phyloP scores from a whole-genome alignment of 305 asterid genomes.

The Fraxinus albicans region DNA sequence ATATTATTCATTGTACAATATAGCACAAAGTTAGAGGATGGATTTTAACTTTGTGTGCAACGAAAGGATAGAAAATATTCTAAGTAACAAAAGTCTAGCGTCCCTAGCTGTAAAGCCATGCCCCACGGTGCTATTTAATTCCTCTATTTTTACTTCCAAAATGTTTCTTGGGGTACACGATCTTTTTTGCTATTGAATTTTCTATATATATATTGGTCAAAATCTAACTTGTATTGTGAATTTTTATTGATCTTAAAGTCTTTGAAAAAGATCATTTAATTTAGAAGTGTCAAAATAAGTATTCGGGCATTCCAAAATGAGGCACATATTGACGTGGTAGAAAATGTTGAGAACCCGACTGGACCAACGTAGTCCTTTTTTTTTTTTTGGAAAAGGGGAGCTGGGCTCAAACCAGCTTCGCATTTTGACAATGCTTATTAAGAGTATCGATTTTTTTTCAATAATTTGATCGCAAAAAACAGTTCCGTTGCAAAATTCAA shows the following conservation, averaged over 20 bases:
- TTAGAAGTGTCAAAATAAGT: too few species aligned
- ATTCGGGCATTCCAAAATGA: too few species aligned
- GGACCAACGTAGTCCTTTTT: too few species aligned
- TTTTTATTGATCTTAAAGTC: not conserved
- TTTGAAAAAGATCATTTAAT: too few species aligned
- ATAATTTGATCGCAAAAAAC: too few species aligned
- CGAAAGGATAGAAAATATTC: not conserved
- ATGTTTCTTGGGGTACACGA: slow-evolving; percentile 13
- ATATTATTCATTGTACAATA: not conserved
- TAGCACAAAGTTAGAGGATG: not conserved
- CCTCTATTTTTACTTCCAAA: slow-evolving; percentile 15
- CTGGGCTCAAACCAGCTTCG: too few species aligned
- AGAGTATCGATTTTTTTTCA: too few species aligned
- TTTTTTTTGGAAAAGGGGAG: too few species aligned
- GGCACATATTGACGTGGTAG: too few species aligned
- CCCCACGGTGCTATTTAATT: slow-evolving; percentile 11
- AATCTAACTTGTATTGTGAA: not conserved
- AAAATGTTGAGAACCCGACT: too few species aligned
- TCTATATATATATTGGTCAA: not conserved
- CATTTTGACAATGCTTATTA: too few species aligned
- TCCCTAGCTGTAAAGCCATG: slow-evolving; percentile 23
- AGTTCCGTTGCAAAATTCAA: too few species aligned
- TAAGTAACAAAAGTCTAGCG: not conserved
- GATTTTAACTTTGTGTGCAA: not conserved
- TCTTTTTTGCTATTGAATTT: not conserved